Evolutionary conservation across 305 asterid species (phyloP).

Genomic region (Fraxinus angustifolia): DNA sequence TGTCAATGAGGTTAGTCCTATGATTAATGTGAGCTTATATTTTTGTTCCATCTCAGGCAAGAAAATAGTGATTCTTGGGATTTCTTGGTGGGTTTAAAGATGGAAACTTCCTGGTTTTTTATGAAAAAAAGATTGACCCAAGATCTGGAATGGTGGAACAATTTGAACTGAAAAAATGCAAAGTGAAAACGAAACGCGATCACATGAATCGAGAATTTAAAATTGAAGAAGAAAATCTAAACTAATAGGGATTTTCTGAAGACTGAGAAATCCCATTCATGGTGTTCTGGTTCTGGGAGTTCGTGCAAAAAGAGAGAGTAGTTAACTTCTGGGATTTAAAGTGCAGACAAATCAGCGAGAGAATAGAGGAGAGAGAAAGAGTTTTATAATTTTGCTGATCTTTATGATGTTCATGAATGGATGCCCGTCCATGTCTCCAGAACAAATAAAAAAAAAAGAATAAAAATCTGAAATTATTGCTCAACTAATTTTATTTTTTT

Average conservation of each 20-base stretch:
- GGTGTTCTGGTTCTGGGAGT: neutral
- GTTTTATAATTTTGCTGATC: too few relatives aligned
- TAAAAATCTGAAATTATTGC: neutral
- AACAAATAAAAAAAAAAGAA: too few relatives aligned
- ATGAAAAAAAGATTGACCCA: constrained; percentile 27
- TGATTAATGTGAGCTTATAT: constrained; percentile 43
- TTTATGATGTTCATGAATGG: too few relatives aligned
- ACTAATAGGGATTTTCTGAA: neutral
- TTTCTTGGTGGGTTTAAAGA: constrained; percentile 27
- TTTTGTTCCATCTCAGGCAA: constrained; percentile 48
- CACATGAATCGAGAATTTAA: neutral
- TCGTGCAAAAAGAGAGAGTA: neutral
- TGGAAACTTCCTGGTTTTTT: constrained; percentile 26
- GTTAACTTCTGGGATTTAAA: neutral
- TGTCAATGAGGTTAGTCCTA: constrained; percentile 34
- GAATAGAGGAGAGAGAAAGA: neutral
- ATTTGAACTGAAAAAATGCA: constrained; percentile 8
- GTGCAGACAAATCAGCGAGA: neutral
- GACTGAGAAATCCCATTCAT: neutral
- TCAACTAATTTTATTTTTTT: neutral
- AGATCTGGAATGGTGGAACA: constrained; percentile 39
- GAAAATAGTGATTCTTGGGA: neutral
- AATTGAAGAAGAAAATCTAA: constrained; percentile 11
- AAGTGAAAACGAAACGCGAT: constrained; percentile 24
- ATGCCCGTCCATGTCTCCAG: too few relatives aligned